Base-by-base conservation (phyloP, 1,284 basidiomycete species). In the Ganoderma meredithae region DNA sequence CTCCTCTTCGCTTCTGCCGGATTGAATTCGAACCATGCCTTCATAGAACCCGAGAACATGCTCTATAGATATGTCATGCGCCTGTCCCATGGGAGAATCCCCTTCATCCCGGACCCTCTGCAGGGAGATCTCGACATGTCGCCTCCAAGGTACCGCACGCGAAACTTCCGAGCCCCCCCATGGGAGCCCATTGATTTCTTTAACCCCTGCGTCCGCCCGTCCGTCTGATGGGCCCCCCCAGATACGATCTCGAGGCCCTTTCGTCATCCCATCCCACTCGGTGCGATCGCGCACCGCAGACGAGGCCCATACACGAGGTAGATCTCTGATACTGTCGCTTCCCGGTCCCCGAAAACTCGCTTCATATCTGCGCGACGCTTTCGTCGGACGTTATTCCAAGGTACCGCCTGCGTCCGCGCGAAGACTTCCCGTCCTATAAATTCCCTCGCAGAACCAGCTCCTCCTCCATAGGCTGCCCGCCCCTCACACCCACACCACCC, bases 361-460 rank as follows among this genome's bases (percentile, higher is more conserved):
- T 55, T 52, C 60, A 53, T 60, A 36, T 62, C 58, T 55, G 60
- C 22, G 19, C 49, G 40, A 31, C 41, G 41, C 19, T 56, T 60
- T 41, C 60, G 49, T 66, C 65, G 60, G 65, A 60, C 49, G 40
- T 62, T 62, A 62, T 66, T 62, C 65, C 60, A 33, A 66, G 36
- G 55, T 60, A 39, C 31, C 64, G 49, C 60, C 49, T 66, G 59
- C 44, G 59, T 19, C 22, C 31, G 9, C 36, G 25, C 17, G 47
- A 36, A 22, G 22, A 27, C 64, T 61, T 65, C 52, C 60, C 65
- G 40, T 53, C 49, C 25, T 68, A 68, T 68, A 68, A 68, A 68
- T 64, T 60, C 66, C 62, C 62, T 55, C 62, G 62, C 40, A 44
- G 59, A 63, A 59, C 39, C 60, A 43, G 33, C 33, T 36, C 64